Evolutionary conservation across 257 asterid species (phyloP), one percentile per base, ranked within the genome.

Genomic region (Solanum pimpinellifolium): DNA sequence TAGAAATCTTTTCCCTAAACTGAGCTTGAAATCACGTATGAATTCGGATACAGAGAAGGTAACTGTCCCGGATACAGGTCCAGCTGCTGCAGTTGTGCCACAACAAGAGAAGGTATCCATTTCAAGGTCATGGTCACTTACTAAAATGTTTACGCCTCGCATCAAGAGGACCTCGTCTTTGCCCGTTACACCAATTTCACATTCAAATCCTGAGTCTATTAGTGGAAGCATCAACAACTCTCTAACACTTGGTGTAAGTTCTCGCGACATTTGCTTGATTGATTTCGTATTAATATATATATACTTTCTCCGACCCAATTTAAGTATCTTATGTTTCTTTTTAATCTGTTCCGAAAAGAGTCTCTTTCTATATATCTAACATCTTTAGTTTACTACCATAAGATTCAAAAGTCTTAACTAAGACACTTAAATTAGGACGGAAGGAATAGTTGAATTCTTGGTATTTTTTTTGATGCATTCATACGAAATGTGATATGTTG

Each of bases 61-160:
- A 42, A 29, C 87, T 14, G 88, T 85, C 72, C 52, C 65, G 20
- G 95, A 92, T 87, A 59, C 94, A 16, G 87, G 86, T 85, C 88
- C 94, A 5, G 4, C 6, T 84, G 89, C 93, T 18, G 31, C 62
- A 52, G 62, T 86, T 18, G 89, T 78, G 39, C 49, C 90, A 9
- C 93, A 90, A 25, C 93, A 90, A 29, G 96, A 93, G 86, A 93
- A 94, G 93, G 84, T 86, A 14, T 87, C 96, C 37, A 91, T 94
- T 6, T 85, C 96, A 13, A 88, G 96, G 46, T 93, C 99, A 27
- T 95, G 99, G 98, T 96, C 98, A 4, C 88, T 96, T 20, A 88
- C 94, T 11, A 96, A 91, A 42, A 89, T 95, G 35, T 96, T 96
- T 80, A 95, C 98, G 12, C 98, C 99, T 25, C 91, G 94, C 25